Evolutionary conservation across 2,329 filamentous ascomycete species (phyloP).

Genomic region (Scopulariopsis brevicaulis): DNA sequence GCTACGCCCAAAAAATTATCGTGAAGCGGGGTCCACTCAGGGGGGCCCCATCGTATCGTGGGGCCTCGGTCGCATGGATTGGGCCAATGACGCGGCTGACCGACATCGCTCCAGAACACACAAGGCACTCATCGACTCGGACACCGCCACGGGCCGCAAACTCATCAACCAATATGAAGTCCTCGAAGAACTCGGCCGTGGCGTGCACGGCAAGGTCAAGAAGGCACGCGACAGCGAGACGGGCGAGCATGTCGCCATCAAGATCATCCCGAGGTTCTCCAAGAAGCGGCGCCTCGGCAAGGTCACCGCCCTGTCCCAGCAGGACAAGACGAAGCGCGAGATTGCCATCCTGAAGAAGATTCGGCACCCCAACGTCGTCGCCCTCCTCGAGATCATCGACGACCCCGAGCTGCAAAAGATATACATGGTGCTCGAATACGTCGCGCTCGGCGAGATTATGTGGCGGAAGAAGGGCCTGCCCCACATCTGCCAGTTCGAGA

Average conservation of each 20-base stretch:
- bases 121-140: slow-evolving; percentile 81
- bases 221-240: slow-evolving; percentile 71
- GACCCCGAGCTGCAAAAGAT: slow-evolving; percentile 95
- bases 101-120: slow-evolving; percentile 51
- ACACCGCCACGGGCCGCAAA: slow-evolving; percentile 82
- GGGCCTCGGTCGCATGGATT: neutral
- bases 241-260: slow-evolving; percentile 81
- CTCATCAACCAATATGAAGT: slow-evolving; percentile 97
- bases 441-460: slow-evolving; percentile 84
- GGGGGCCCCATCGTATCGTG: neutral
- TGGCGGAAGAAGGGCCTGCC: slow-evolving; percentile 86
- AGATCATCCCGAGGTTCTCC: slow-evolving; percentile 93
- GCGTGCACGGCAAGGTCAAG: slow-evolving; percentile 97
- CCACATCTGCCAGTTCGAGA: slow-evolving; percentile 75
- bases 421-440: slow-evolving; percentile 93
- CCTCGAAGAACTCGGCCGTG: slow-evolving; percentile 88
- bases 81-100: slow-evolving; percentile 1
- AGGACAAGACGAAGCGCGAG: slow-evolving; percentile 84
- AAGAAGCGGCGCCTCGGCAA: slow-evolving; percentile 87
- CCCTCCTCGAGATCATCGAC: slow-evolving; percentile 91
- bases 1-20: slow-evolving; percentile 5
- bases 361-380: slow-evolving; percentile 92
- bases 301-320: slow-evolving; percentile 52
- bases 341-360: slow-evolving; percentile 98
- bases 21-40: slow-evolving; percentile 4